Evolutionary conservation across 2,329 filamentous ascomycete species (phyloP).

Genomic region (Cladosporium sp.): DNA sequence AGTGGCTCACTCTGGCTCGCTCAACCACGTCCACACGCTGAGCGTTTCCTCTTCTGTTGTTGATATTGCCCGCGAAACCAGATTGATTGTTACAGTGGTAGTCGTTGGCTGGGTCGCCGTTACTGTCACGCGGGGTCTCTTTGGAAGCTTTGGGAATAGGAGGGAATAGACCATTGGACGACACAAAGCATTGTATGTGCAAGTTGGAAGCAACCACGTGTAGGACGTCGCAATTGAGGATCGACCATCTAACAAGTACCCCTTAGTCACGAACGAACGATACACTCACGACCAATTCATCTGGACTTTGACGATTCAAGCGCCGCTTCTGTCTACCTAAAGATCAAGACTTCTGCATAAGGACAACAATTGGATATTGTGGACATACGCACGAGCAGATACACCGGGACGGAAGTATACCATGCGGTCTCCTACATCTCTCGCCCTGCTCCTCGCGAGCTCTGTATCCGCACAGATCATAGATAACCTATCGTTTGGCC

Average conservation of each 20-base stretch:
- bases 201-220: background rate
- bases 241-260: too few species aligned
- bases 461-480: slow-evolving; percentile 24
- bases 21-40: slow-evolving; percentile 44
- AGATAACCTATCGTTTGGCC: slow-evolving; percentile 62
- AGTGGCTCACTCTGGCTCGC: slow-evolving; percentile 28
- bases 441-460: slow-evolving; percentile 18
- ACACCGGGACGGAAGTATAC: background rate
- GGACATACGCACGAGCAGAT: background rate
- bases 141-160: slow-evolving; percentile 16
- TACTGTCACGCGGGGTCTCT: slow-evolving; percentile 20
- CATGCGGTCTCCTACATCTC: slow-evolving; percentile 13
- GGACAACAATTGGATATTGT: background rate
- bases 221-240: too few species aligned
- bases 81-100: slow-evolving; percentile 45
- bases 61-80: slow-evolving; percentile 45
- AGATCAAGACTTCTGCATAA: background rate
- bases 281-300: too few species aligned
- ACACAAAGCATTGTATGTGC: background rate
- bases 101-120: slow-evolving; percentile 32
- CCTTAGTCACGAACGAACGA: too few species aligned
- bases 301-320: background rate
- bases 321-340: background rate
- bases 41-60: slow-evolving; percentile 46
- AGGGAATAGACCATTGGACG: slow-evolving; percentile 8